These are phyloP conservation scores for Trichophyton simii DNA, from an alignment of 2,329 filamentous ascomycete genomes.

Conservation along the genomic window DNA sequence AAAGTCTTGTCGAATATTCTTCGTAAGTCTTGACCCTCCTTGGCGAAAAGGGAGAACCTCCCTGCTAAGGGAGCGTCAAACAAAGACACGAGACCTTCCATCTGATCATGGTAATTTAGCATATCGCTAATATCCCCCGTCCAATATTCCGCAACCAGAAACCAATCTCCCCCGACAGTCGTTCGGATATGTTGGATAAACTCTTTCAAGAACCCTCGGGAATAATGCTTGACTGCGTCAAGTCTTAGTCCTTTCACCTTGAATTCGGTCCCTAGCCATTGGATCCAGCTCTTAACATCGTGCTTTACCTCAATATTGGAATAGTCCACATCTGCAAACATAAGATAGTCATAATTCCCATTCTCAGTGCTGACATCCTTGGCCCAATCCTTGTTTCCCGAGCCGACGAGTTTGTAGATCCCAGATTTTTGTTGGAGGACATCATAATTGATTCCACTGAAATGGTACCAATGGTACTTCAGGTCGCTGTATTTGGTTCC, in stretches of 20 bases:
- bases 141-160: slow-evolving; percentile 61
- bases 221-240: slow-evolving; percentile 63
- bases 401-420: slow-evolving; percentile 52
- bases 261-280: slow-evolving; percentile 52
- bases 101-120: slow-evolving; percentile 44
- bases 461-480: slow-evolving; percentile 57
- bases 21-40: slow-evolving; percentile 47
- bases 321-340: slow-evolving; percentile 62
- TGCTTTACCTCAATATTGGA: slow-evolving; percentile 48
- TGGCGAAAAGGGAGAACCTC: slow-evolving; percentile 51
- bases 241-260: slow-evolving; percentile 55
- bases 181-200: slow-evolving; percentile 49
- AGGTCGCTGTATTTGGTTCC: slow-evolving; percentile 46
- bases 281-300: slow-evolving; percentile 55
- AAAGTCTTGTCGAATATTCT: slow-evolving; percentile 50
- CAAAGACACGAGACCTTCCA: slow-evolving; percentile 47
- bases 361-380: slow-evolving; percentile 48
- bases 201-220: slow-evolving; percentile 51
- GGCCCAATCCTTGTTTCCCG: slow-evolving; percentile 50
- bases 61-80: slow-evolving; percentile 59
- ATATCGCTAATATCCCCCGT: slow-evolving; percentile 45
- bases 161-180: slow-evolving; percentile 41
- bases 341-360: slow-evolving; percentile 57
- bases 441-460: slow-evolving; percentile 56
- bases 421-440: slow-evolving; percentile 44